Percentiles rank a stretch among this genome's conserved stretches.
phyloP scores from a whole-genome alignment of 2,329 filamentous ascomycete genomes.

The Hymenoscyphus albidus region DNA sequence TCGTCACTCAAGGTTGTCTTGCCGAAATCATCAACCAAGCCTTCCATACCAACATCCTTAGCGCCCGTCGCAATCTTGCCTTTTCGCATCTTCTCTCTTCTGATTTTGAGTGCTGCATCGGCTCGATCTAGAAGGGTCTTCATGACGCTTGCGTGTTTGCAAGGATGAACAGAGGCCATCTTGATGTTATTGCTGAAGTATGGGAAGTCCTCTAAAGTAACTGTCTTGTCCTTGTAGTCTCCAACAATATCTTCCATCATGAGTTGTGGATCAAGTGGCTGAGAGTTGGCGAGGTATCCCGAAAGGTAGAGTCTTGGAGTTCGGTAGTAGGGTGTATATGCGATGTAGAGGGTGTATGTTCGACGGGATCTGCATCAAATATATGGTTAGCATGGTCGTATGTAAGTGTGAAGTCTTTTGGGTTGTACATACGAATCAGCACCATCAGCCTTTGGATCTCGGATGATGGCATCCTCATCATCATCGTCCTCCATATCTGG shows the following conservation, averaged over 20 bases:
- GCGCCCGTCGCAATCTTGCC: slow-evolving; percentile 46
- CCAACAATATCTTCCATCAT: slow-evolving; percentile 98
- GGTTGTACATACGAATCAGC: slow-evolving; percentile 30
- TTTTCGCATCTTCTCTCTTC: slow-evolving; percentile 73
- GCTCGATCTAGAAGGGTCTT: slow-evolving; percentile 94
- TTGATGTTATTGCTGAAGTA: slow-evolving; percentile 90
- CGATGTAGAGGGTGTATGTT: slow-evolving; percentile 98
- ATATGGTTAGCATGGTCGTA: slow-evolving; percentile 15
- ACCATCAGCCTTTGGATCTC: slow-evolving; percentile 51
- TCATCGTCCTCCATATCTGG: slow-evolving; percentile 98
- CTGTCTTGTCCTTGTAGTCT: slow-evolving; percentile 97
- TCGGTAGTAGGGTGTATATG: slow-evolving; percentile 94
- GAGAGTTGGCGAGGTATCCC: slow-evolving; percentile 75
- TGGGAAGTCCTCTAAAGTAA: slow-evolving; percentile 95
- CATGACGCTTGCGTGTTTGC: slow-evolving; percentile 97
- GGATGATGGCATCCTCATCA: slow-evolving; percentile 93
- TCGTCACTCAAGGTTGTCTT: slow-evolving; percentile 57
- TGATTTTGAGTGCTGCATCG: slow-evolving; percentile 85
- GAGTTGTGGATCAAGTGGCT: slow-evolving; percentile 73
- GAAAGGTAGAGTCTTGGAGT: slow-evolving; percentile 94
- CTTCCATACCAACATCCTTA: slow-evolving; percentile 67
- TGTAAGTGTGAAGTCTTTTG: neutral
- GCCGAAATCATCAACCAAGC: slow-evolving; percentile 76
- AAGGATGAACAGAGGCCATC: slow-evolving; percentile 95
- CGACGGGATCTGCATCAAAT: slow-evolving; percentile 61